These are phyloP conservation scores for Aspergillus baeticus DNA, from an alignment of 495 filamentous ascomycete species.

Conservation along the genomic window DNA sequence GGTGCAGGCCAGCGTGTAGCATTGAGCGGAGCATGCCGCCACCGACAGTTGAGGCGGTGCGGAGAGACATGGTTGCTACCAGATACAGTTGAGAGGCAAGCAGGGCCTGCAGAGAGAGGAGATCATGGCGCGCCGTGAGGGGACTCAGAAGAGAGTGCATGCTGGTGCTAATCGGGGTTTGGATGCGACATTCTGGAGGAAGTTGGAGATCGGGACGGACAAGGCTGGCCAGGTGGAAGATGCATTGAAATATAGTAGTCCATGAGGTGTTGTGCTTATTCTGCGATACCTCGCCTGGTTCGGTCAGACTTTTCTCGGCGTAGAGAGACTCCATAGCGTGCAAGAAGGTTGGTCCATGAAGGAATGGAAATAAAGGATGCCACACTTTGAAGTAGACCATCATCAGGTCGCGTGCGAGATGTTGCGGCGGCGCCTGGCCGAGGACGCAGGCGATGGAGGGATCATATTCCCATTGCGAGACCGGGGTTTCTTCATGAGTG, in stretches of 20 bases:
- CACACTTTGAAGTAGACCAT: constrained; percentile 44
- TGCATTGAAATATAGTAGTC: constrained; percentile 41
- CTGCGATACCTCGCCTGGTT: background rate
- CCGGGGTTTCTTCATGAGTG: constrained; percentile 9
- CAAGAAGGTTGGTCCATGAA: constrained; percentile 51
- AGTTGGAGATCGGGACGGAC: constrained; percentile 28
- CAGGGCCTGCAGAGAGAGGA: constrained; percentile 37
- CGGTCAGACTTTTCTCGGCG: constrained; percentile 11
- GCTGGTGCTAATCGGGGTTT: constrained; percentile 24
- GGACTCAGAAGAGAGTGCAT: constrained; percentile 29
- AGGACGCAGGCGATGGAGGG: constrained; percentile 25
- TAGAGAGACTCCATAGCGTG: constrained; percentile 45
- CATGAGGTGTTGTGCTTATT: constrained; percentile 25
- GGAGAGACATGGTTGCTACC: constrained; percentile 39
- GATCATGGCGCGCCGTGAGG: constrained; percentile 34
- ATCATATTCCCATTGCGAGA: constrained; percentile 35
- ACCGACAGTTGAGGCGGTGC: constrained; percentile 38
- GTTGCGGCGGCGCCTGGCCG: constrained; percentile 30
- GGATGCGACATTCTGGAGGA: constrained; percentile 27
- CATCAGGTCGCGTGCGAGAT: constrained; percentile 33
- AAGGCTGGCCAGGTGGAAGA: constrained; percentile 37
- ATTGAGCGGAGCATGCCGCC: constrained; percentile 40
- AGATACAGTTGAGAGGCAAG: constrained; percentile 39
- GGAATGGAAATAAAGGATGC: constrained; percentile 51
- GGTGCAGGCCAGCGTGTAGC: constrained; percentile 42